A percentile compares a stretch with the other conserved stretches of the same genome.
These are phyloP conservation scores for Albifimbria verrucaria DNA, from an alignment of 2,329 filamentous ascomycete genomes.

Conservation along the genomic window DNA sequence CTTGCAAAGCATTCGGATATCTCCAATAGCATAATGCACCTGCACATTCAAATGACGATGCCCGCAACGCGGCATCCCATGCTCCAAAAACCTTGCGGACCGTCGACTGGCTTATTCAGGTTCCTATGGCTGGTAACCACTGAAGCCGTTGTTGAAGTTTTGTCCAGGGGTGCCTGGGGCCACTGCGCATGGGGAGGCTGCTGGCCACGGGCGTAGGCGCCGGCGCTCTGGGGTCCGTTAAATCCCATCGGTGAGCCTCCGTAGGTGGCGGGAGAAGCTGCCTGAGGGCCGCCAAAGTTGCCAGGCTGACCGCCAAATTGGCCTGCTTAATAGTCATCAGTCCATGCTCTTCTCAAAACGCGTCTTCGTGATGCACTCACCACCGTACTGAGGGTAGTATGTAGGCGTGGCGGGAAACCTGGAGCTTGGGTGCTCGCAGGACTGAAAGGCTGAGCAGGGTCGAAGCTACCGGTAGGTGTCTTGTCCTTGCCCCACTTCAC, in stretches of 20 bases:
- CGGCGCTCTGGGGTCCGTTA: conserved; percentile 70
- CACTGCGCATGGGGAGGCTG: conserved; percentile 55
- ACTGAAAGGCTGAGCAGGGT: conserved; percentile 68
- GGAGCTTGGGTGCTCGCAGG: conserved; percentile 72
- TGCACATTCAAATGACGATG: conserved; percentile 14
- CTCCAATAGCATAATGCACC: conserved; percentile 16
- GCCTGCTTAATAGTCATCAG: conserved; percentile 30
- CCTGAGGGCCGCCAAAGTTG: conserved; percentile 60
- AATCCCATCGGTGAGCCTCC: conserved; percentile 68
- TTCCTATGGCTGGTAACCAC: conserved; percentile 58
- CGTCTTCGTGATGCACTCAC: conserved; percentile 42
- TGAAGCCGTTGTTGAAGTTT: conserved; percentile 59
- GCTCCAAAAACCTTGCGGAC: conserved; percentile 17
- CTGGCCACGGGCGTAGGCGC: conserved; percentile 79
- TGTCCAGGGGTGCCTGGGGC: conserved; percentile 51
- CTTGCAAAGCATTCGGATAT: conserved; percentile 15
- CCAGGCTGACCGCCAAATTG: conserved; percentile 65
- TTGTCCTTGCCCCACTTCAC: conserved; percentile 97
- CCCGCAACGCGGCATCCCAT: conserved; percentile 16
- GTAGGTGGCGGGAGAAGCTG: conserved; percentile 60
- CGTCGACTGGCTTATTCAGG: conserved; percentile 13
- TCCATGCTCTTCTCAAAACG: not conserved
- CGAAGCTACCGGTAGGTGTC: conserved; percentile 77
- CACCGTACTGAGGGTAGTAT: conserved; percentile 94
- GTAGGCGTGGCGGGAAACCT: conserved; percentile 76